Evolutionary conservation across 805 yeast genomes (phyloP), one percentile per base, ranked within the genome.

Genomic region (Candida andamanensis): DNA sequence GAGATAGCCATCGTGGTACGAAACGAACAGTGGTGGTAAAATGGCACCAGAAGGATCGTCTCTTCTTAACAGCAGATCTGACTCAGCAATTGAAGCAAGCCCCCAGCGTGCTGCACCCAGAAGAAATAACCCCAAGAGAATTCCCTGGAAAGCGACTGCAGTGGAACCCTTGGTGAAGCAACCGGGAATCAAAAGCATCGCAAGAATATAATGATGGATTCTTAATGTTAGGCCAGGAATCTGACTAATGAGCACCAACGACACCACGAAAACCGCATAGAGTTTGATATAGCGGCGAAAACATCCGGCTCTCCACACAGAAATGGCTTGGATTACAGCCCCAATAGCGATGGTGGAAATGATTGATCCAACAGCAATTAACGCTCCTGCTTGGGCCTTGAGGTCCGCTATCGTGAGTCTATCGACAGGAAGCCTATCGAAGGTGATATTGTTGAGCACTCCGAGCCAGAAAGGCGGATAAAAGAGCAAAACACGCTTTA

Each of bases 51-150:
- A 71, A 0, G 94, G 89, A 45, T 84, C 95, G 13, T 82, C 82
- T 43, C 97, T 65, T 35, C 76, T 53, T 26, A 89, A 54, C 3
- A 84, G 69, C 4, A 67, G 58, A 16, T 72, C 72, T 0, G 95
- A 85, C 49, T 90, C 96, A 1, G 84, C 77, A 35, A 90, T 76
- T 10, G 95, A 78, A 2, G 94, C 97, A 47, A 83, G 78, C 35
- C 92, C 97, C 98, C 98, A 90, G 35, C 94, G 65, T 0, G 94
- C 76, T 2, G 85, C 77, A 0, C 98, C 98, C 15, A 89, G 81
- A 5, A 87, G 65, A 30, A 83, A 69, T 27, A 90, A 62, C 0
- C 97, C 98, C 1, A 85, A 52, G 15, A 90, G 60, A 1, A 90
- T 72, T 2, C 97, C 97, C 52, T 89, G 96, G 49, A 85, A 81